Evolutionary conservation across 768 basidiomycete genomes (phyloP).

Genomic region (Botryobasidium botryosum): DNA sequence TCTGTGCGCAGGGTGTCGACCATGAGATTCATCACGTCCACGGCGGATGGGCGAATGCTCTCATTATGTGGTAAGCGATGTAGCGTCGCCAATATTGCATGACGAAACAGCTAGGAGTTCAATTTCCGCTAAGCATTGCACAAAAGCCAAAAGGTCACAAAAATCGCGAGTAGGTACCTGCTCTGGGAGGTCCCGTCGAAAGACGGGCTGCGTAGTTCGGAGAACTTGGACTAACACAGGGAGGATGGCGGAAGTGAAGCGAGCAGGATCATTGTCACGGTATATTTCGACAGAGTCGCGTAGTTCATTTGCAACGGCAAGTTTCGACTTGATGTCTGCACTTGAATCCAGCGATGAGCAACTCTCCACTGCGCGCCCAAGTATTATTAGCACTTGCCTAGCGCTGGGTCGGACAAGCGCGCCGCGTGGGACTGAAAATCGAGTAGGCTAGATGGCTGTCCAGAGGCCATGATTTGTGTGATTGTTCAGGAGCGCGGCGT

Average conservation of each 20-base stretch:
- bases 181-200: slow-evolving; percentile 19
- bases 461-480: no score
- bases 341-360: no score
- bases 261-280: slow-evolving; percentile 52
- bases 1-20: slow-evolving; percentile 70
- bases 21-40: slow-evolving; percentile 60
- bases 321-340: slow-evolving; percentile 41
- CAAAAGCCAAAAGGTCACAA: no score
- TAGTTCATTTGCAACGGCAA: slow-evolving; percentile 60
- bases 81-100: slow-evolving; percentile 73
- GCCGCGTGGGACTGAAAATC: no score
- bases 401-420: no score
- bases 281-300: slow-evolving; percentile 68
- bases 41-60: slow-evolving; percentile 47
- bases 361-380: no score
- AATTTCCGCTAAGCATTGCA: slow-evolving; percentile 54
- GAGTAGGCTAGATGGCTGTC: no score
- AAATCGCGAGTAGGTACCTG: no score
- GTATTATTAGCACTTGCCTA: no score
- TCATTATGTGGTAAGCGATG: slow-evolving; percentile 78
- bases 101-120: slow-evolving; percentile 75
- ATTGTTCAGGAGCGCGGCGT: no score
- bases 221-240: slow-evolving; percentile 58
- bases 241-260: slow-evolving; percentile 54
- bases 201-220: slow-evolving; percentile 47